Evolutionary conservation across 768 basidiomycete species (phyloP), one percentile per base, ranked within the genome.

Genomic region (Tulasnella sp.): DNA sequence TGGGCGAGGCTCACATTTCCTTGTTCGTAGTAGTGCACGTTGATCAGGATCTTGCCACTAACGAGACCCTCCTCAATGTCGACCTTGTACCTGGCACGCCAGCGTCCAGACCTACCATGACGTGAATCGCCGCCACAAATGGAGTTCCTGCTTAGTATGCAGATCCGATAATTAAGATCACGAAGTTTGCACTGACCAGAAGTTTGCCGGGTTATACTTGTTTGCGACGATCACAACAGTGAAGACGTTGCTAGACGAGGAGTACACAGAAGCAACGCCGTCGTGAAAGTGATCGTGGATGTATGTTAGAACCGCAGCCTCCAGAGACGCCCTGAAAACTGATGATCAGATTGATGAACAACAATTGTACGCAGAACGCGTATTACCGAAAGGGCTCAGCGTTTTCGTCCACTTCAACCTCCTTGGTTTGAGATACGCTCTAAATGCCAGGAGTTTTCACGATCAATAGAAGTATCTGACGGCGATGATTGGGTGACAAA

Each of bases 11-110:
- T 52, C 58, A 94, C 91, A 69, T 94, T 95, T 65, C 95, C 95
- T 69, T 96, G 91, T 70, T 99, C 96, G 68, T 94, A 98, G 68
- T 98, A 98, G 70, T 99, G 96, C 11, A 97, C 85, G 66, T 92
- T 88, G 45, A 88, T 79, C 7, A 85, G 75, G 15, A 96, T 80
- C 66, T 75, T 80, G 0, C 92, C 93, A n/a, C 73, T 70, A 4
- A 96, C 75, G 61, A 72, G 77, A 55, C 79, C 78, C 42, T 78
- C 74, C 17, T 76, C 78, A 41, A 88, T 70, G 69, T 95, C 82
- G 51, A 96, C 75, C 8, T 74, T 69, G 70, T 96, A 98, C 64
- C 85, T 79, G 4, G 92, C 93, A 41, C 94, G 81, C 95, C 95
- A 98, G 69, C 93, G 77, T 32, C 95, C 95, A 27, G 93, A 86